Evolutionary conservation across 257 asterid species (phyloP).

Genomic region (Scutellaria galericulata): DNA sequence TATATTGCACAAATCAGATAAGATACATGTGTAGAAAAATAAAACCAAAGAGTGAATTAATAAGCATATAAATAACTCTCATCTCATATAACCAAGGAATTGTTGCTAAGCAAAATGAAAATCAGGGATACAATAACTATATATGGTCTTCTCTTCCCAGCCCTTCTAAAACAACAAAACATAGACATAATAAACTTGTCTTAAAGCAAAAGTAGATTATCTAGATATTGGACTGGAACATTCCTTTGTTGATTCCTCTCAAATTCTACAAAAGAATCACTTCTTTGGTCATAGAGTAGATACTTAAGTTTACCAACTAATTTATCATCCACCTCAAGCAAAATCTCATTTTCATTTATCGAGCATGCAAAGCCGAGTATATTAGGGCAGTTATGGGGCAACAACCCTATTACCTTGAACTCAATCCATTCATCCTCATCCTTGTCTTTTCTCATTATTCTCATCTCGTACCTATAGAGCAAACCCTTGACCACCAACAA

Average conservation of each 20-base stretch:
- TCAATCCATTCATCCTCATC: neutral
- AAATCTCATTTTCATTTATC: neutral
- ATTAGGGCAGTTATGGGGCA: neutral
- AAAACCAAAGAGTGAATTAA: too few species aligned
- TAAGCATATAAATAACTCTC: too few species aligned
- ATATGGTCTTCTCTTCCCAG: too few species aligned
- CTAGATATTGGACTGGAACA: neutral
- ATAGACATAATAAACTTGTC: too few species aligned
- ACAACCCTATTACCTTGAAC: neutral
- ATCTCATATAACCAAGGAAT: too few species aligned
- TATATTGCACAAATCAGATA: too few species aligned
- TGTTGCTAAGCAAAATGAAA: too few species aligned
- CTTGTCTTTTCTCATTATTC: neutral
- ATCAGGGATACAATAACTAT: too few species aligned
- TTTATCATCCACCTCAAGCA: neutral
- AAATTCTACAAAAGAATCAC: neutral
- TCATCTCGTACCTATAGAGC: neutral
- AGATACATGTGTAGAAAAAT: too few species aligned
- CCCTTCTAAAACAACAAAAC: too few species aligned
- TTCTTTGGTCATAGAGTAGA: neutral
- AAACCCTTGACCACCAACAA: neutral
- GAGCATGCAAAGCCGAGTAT: neutral
- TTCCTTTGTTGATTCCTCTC: neutral
- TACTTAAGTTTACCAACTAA: too few species aligned
- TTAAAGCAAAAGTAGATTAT: neutral